Conservation (phyloP, 345 rosid species). For the Populus alba region DNA sequence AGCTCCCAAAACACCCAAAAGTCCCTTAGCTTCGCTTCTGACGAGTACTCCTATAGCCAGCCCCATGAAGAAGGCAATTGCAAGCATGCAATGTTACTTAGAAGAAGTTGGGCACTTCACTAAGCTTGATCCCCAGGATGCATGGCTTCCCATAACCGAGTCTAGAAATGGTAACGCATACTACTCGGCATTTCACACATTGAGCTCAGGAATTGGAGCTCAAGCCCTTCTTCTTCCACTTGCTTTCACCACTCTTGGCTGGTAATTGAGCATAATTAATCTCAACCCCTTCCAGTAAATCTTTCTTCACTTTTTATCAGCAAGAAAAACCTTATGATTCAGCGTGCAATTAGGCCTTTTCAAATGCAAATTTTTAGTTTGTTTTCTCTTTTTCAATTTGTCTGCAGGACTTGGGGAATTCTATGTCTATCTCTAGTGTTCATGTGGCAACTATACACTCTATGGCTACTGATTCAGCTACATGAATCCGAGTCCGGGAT, state of each 20-base stretch:
- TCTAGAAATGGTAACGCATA: slow-evolving; percentile 54
- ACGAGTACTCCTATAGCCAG: slow-evolving; percentile 40
- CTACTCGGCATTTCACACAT: slow-evolving; percentile 54
- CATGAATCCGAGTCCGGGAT: slow-evolving; percentile 50
- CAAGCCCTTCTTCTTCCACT: slow-evolving; percentile 66
- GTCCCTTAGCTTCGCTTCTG: slow-evolving; percentile 33
- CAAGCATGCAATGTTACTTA: slow-evolving; percentile 39
- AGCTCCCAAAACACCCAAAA: slow-evolving; percentile 32
- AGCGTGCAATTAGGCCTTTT: background rate
- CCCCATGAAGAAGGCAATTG: slow-evolving; percentile 52
- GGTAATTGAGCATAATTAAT: slow-evolving; percentile 22
- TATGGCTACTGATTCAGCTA: slow-evolving; percentile 53
- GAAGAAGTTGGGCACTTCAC: slow-evolving; percentile 52
- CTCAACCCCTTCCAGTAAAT: background rate
- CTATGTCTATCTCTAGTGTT: slow-evolving; percentile 39
- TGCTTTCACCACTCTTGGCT: slow-evolving; percentile 51
- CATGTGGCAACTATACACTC: slow-evolving; percentile 58
- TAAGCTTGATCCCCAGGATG: slow-evolving; percentile 49
- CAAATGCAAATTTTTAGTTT: background rate
- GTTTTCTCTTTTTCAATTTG: background rate
- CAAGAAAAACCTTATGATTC: background rate
- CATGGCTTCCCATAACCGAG: slow-evolving; percentile 69
- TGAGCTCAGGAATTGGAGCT: slow-evolving; percentile 50
- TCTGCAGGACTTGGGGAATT: slow-evolving; percentile 59
- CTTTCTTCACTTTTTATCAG: background rate